Percentiles rank a stretch among this genome's conserved stretches.
These are phyloP conservation scores for Boletus tylopilopsis DNA, from an alignment of 768 basidiomycete species.

Conservation along the genomic window DNA sequence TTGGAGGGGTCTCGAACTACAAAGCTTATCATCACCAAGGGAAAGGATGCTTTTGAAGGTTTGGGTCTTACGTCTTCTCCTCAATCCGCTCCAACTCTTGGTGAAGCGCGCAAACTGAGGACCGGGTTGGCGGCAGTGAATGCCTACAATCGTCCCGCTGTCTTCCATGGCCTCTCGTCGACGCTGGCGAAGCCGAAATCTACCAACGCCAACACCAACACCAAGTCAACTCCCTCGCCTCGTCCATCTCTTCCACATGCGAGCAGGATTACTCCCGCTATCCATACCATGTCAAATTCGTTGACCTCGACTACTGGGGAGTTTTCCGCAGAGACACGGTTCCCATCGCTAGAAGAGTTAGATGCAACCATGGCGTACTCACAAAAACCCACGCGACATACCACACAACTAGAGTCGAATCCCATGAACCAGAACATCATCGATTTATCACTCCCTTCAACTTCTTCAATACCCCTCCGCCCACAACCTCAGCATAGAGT, in stretches of 20 bases:
- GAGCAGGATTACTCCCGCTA: conserved; percentile 12
- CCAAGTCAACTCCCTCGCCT: conserved; percentile 28
- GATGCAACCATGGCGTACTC: conserved; percentile 49
- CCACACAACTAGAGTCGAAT: conserved; percentile 13
- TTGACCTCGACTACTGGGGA: conserved; percentile 37
- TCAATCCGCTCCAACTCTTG: conserved; percentile 61
- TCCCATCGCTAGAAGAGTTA: conserved; percentile 84
- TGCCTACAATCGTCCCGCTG: conserved; percentile 29
- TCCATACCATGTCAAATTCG: conserved; percentile 32
- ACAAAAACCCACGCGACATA: conserved; percentile 16
- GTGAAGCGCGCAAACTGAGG: conserved; percentile 67
- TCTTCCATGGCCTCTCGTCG: conserved; percentile 13
- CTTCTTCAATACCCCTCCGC: conserved; percentile 21
- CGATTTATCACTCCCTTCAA: conserved; percentile 21
- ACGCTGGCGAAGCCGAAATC: conserved; percentile 18
- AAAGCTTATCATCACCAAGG: conserved; percentile 32
- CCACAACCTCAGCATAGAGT: conserved; percentile 18
- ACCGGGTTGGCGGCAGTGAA: conserved; percentile 61
- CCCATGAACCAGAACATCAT: conserved; percentile 14
- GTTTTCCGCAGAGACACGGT: conserved; percentile 63
- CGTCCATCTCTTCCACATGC: conserved; percentile 20
- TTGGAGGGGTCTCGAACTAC: conserved; percentile 31
- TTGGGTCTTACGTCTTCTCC: conserved; percentile 50
- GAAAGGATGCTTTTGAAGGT: conserved; percentile 78
- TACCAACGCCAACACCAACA: conserved; percentile 11